phyloP scores from a whole-genome alignment of 2,329 filamentous ascomycete species.

The Aureobasidium musti region DNA sequence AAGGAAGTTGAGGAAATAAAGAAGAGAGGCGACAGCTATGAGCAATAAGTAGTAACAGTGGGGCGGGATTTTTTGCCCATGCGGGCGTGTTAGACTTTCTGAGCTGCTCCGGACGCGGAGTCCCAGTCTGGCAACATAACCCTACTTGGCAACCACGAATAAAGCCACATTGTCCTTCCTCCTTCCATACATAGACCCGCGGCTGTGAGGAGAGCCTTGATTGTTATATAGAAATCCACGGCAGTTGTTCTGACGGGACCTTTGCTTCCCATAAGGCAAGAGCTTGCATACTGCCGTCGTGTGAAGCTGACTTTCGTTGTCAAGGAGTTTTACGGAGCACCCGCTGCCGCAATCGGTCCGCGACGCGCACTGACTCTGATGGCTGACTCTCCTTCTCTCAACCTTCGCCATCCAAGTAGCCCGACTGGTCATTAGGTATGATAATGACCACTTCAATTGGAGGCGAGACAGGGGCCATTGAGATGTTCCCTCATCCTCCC shows the following conservation, averaged over 20 bases:
- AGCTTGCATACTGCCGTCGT: conserved; percentile 2
- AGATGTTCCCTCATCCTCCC: no score
- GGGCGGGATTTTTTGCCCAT: conserved; percentile 22
- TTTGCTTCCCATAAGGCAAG: conserved; percentile 11
- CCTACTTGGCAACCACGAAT: conserved; percentile 7
- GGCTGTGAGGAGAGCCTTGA: neutral
- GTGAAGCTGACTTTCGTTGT: neutral
- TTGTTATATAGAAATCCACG: conserved; percentile 1
- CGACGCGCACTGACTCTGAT: conserved; percentile 1
- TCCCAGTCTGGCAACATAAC: conserved; percentile 11
- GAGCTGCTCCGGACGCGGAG: conserved; percentile 19
- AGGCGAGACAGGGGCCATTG: neutral
- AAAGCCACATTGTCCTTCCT: conserved; percentile 3
- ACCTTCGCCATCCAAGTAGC: neutral
- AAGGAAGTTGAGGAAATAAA: conserved; percentile 4
- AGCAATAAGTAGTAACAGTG: conserved; percentile 12
- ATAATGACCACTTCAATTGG: neutral
- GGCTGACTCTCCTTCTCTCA: conserved; percentile 6
- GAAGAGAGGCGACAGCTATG: conserved; percentile 11
- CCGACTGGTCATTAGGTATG: neutral
- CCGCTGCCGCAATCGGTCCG: conserved; percentile 26
- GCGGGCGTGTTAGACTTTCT: conserved; percentile 10
- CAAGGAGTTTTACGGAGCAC: conserved; percentile 18
- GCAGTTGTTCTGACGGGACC: conserved; percentile 8
- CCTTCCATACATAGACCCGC: neutral